These are phyloP conservation scores for Citrus inodora DNA, from an alignment of 345 rosid species.

Conservation along the genomic window DNA sequence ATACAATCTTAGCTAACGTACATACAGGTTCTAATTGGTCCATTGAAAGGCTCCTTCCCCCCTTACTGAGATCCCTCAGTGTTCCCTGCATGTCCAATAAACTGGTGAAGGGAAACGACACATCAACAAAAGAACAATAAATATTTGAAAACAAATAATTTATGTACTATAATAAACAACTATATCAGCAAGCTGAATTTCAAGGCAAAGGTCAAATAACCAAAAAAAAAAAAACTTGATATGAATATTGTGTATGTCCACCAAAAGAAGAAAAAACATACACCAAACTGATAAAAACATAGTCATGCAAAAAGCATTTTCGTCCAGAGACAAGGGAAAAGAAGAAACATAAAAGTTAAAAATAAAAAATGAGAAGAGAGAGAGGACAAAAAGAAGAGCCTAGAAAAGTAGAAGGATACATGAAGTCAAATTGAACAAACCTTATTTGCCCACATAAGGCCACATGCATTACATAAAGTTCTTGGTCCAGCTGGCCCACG, in stretches of 20 bases:
- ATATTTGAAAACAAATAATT: neutral
- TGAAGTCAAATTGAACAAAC: conserved; percentile 25
- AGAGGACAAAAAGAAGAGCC: no score
- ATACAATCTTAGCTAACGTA: conserved; percentile 5
- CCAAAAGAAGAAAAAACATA: neutral
- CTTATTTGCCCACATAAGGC: conserved; percentile 93
- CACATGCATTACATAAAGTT: conserved; percentile 77
- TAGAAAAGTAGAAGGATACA: no score
- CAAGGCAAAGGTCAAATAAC: neutral
- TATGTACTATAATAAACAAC: neutral
- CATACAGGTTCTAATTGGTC: conserved; percentile 56
- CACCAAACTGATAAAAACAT: neutral
- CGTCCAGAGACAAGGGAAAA: neutral
- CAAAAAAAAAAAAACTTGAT: neutral
- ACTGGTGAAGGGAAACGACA: conserved; percentile 1
- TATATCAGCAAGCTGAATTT: neutral
- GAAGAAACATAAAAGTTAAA: neutral
- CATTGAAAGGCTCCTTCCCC: conserved; percentile 46
- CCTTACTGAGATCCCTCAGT: conserved; percentile 65
- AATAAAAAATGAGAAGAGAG: no score
- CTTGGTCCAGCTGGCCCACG: conserved; percentile 89
- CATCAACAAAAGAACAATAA: conserved; percentile 1
- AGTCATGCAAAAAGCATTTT: neutral
- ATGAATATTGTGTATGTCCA: neutral
- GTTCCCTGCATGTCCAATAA: conserved; percentile 51